Base-by-base conservation (phyloP, 2,329 filamentous ascomycete genomes). In the Aspergillus fumigatus region DNA sequence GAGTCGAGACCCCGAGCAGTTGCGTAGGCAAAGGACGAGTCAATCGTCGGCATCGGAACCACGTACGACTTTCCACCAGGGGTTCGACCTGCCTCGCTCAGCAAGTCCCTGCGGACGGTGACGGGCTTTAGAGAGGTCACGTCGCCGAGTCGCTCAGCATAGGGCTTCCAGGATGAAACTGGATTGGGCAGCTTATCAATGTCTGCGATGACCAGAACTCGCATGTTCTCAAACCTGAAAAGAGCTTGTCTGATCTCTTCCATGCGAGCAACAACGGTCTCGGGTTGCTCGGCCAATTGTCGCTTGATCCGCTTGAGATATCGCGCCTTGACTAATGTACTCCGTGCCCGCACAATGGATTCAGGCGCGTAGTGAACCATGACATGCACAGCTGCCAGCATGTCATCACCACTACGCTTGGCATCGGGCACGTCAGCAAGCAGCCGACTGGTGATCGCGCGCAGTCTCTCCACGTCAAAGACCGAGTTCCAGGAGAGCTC, bases 351-450 rank as follows among this genome's bases (percentile, higher is more conserved):
- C 27, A 87, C 79, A 54, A 92, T 84, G 0, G 91, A 92, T 25
- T 89, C 85, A 29, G 84, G 83, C n/a, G 88, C 82, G 66, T 90
- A 85, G 71, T 96, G 90, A 23, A 95, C 84, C 75, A 93, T 91
- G 59, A 87, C 83, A 65, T 94, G 80, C 5, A 86, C 82, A 1
- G 82, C 79, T 49, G 76, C 78, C 27, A 81, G 75, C 84, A 88
- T 88, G 56, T 80, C 73, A 52, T 75, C 74, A 41, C 94, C 94
- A 65, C 89, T 90, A 45, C 94, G 89, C 79, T 97, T 99, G 52
- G 87, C 82, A 69, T 97, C 92, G 0, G 94, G 94, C 19, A 99
- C 88, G 65, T 97, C 93, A 2, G 92, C 92, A 19, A 97, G 81
- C 48, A 95, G 85, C 73, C 96, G 95, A 56, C 87, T 86, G 17